phyloP scores from a whole-genome alignment of 2,329 filamentous ascomycete species.

The Talaromyces islandicus region DNA sequence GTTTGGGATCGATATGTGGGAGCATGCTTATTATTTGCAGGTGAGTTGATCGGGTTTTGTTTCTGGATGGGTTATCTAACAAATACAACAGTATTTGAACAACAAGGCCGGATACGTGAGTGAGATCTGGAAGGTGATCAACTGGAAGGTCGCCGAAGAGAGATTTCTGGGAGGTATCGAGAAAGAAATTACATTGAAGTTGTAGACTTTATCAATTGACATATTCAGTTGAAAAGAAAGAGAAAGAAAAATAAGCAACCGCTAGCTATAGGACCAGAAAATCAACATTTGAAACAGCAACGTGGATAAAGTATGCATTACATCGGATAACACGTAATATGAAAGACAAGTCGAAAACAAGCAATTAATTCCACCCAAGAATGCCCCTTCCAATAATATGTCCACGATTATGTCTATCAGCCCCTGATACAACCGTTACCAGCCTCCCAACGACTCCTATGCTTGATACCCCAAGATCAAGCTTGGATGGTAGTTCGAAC shows the following conservation, averaged over 20 bases:
- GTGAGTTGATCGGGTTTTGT: conserved; percentile 30
- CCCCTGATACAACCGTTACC: conserved; percentile 22
- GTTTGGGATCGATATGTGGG: conserved; percentile 85
- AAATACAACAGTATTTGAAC: conserved; percentile 67
- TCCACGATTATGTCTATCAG: conserved; percentile 1
- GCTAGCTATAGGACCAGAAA: background rate
- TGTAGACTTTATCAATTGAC: conserved; percentile 1
- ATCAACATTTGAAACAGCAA: background rate
- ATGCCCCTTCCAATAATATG: conserved; percentile 23
- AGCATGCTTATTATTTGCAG: conserved; percentile 87
- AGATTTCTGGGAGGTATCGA: conserved; percentile 43
- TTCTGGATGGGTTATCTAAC: background rate
- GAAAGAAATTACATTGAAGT: conserved; percentile 18
- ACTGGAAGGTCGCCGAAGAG: conserved; percentile 81
- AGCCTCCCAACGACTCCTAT: conserved; percentile 28
- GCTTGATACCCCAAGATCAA: conserved; percentile 30
- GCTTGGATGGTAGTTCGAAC: conserved; percentile 21
- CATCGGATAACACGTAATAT: background rate
- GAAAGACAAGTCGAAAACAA: background rate
- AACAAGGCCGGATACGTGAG: conserved; percentile 88
- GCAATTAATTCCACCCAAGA: conserved; percentile 27
- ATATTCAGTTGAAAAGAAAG: background rate
- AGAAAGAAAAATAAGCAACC: no score
- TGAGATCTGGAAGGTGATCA: conserved; percentile 86
- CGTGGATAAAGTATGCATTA: background rate